Conservation (phyloP, 176 grass and related monocot genomes). For the Carex myosuroides region DNA sequence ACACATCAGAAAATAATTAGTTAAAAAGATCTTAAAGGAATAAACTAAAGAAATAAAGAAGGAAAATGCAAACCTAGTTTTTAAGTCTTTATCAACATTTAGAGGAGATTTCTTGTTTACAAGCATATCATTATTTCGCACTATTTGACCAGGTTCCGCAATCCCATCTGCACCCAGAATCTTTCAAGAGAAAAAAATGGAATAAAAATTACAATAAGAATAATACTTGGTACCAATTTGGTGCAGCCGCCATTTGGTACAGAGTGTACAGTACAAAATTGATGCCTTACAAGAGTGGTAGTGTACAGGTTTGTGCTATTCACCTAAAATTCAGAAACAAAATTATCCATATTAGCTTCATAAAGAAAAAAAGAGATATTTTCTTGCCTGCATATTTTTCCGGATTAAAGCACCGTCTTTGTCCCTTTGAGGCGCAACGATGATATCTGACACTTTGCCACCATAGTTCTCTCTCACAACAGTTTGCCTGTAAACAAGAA, state of each 20-base stretch:
- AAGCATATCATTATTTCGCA: constrained; percentile 88
- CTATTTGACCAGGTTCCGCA: constrained; percentile 79
- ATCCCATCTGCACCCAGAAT: constrained; percentile 87
- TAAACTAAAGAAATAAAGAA: constrained; percentile 6
- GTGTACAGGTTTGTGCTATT: not conserved
- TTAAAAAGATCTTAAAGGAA: not conserved
- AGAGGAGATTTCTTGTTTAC: constrained; percentile 64
- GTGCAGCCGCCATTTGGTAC: not conserved
- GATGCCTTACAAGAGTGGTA: not conserved
- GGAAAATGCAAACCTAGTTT: constrained; percentile 27
- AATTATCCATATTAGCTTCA: not conserved
- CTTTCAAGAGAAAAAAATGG: constrained; percentile 27
- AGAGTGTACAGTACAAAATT: not conserved
- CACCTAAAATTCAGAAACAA: not conserved
- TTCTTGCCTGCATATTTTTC: constrained; percentile 68
- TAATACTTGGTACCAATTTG: not conserved
- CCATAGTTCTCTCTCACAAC: constrained; percentile 48
- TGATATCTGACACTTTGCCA: constrained; percentile 51
- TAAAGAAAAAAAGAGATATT: constrained; percentile 18
- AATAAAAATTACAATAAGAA: not conserved
- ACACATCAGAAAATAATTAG: not conserved
- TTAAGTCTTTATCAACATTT: constrained; percentile 8
- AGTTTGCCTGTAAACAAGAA: constrained; percentile 48
- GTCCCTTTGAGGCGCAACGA: constrained; percentile 52
- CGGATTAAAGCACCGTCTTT: constrained; percentile 27